Conservation (phyloP, 176 grass and related monocot genomes). For the Elaeis guineensis region DNA sequence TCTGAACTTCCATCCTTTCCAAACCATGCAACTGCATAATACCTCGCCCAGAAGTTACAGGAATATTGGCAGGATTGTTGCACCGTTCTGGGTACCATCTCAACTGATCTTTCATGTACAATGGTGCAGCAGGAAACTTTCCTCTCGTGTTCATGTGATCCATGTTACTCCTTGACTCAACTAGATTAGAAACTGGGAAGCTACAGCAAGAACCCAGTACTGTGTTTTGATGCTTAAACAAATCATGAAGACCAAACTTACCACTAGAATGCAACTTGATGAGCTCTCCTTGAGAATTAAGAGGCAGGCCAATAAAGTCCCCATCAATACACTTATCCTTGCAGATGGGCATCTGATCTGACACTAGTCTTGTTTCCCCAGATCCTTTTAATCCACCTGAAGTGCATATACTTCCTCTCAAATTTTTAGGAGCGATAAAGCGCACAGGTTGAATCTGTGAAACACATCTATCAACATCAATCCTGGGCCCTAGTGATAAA, state of each 20-base stretch:
- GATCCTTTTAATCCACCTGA: constrained; percentile 56
- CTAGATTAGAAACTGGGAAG: constrained; percentile 26
- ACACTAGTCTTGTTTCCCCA: constrained; percentile 16
- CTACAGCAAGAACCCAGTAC: constrained; percentile 20
- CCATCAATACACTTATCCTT: constrained; percentile 24
- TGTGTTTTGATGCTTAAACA: constrained; percentile 31
- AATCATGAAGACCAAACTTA: constrained; percentile 23
- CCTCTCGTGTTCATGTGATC: constrained; percentile 28
- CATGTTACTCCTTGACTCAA: constrained; percentile 9
- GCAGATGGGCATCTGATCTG: constrained; percentile 31
- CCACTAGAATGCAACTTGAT: constrained; percentile 46
- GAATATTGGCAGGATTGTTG: constrained; percentile 6
- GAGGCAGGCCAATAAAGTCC: constrained; percentile 58
- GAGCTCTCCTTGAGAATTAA: constrained; percentile 88
- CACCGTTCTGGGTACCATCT: constrained; percentile 31
- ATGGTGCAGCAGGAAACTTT: constrained; percentile 22
- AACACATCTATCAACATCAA: neutral
- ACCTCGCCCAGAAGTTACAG: constrained; percentile 26
- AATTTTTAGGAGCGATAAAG: constrained; percentile 35
- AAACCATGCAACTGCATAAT: constrained; percentile 42
- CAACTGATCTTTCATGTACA: constrained; percentile 37
- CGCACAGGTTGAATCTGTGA: constrained; percentile 15
- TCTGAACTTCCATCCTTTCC: constrained; percentile 44
- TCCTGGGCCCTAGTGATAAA: neutral
- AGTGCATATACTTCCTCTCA: constrained; percentile 28